A percentile compares a stretch with the other conserved stretches of the same genome.
Conservation (phyloP, 2,329 filamentous ascomycete species). For the Botrytis tulipae region DNA sequence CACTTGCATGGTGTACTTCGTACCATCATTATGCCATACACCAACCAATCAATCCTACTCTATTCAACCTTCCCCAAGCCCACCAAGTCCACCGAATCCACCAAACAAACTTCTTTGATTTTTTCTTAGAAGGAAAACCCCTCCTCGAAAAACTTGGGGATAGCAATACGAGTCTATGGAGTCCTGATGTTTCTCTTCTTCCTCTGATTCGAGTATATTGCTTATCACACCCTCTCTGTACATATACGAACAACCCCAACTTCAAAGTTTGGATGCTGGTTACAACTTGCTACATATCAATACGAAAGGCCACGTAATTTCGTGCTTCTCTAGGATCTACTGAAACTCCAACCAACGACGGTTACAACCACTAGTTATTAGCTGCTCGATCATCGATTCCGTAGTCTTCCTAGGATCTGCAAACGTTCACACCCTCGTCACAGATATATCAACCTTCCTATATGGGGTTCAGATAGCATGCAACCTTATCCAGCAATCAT, state of each 20-base stretch:
- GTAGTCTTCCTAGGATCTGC: not conserved
- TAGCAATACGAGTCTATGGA: not conserved
- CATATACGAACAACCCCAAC: not conserved
- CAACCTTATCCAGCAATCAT: not conserved
- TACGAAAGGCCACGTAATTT: not conserved
- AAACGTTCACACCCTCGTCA: not conserved
- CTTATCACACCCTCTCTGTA: not conserved
- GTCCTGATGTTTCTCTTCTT: not conserved
- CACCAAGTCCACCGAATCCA: not conserved
- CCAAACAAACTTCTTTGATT: not conserved
- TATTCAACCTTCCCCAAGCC: not conserved
- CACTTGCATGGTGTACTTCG: too few species aligned
- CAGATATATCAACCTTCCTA: not conserved
- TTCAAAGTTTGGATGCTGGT: not conserved
- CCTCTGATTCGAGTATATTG: not conserved
- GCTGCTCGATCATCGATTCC: not conserved
- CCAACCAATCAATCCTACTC: not conserved
- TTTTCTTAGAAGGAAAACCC: not conserved
- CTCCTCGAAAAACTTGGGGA: not conserved
- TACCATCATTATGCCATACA: not conserved
- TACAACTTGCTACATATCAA: not conserved
- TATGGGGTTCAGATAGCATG: not conserved
- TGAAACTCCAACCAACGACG: not conserved
- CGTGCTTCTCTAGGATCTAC: not conserved
- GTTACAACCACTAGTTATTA: not conserved